Evolutionary conservation across 441 rosid species (phyloP), one percentile per base, ranked within the genome.

Genomic region (Gossypium aridum): DNA sequence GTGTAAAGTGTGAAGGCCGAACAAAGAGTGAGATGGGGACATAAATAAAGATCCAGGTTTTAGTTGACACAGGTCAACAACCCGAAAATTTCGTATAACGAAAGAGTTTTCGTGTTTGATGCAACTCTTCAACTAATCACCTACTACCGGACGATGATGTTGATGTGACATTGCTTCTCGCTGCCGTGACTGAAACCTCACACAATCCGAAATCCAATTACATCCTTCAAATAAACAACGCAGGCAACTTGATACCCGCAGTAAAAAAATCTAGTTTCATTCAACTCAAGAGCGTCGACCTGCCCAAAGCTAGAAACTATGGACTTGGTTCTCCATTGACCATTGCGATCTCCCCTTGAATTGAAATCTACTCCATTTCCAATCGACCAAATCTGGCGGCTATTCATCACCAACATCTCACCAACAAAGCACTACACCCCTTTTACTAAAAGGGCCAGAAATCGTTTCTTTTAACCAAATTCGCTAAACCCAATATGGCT

Each of bases 401-500:
- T 39, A 23, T 63, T 77, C 81, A 81, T 78, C 53, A 19, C 64
- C 68, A 72, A 82, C 82, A 25, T 69, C 72, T 64, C 77, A 80
- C 49, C 71, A 62, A 84, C 13, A 37, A 59, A 13, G 10, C 3
- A 22, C 28, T 14, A 8, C 28, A 16, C 49, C 31, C 54, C 31
- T 16, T 8, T 54, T 74, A 69, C 65, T 72, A 37, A 54, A 68
- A 23, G 69, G 31, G 16, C 8, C 25, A 17, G 59, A 64, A 53
- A 53, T 22, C 64, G 23, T 26, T 13, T 13, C 55, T 39, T 34
- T 47, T 25, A 28, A 19, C 79, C 53, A 12, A 63, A n/a, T 14
- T 16, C 62, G 17, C 10, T 61, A 13, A 47, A 23, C 20, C 57
- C 64, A 66, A n/a, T 1, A 93, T 90, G 98, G 77, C 86, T 53